Base-by-base conservation (phyloP, 371 early-diverging fungal species). In the Mortierella sp. region DNA sequence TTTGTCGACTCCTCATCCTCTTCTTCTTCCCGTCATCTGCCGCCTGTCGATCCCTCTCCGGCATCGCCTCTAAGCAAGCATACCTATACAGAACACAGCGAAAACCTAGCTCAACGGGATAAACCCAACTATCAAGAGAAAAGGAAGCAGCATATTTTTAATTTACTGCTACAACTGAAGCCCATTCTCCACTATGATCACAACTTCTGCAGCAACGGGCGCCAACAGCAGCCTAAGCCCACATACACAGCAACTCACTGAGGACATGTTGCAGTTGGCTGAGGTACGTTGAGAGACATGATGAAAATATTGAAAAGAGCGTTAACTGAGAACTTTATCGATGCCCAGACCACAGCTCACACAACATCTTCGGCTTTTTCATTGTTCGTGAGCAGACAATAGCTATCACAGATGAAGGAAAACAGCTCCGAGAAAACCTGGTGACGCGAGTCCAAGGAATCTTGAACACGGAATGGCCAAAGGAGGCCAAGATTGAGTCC, bases 391-490 rank as follows among this genome's bases (percentile, higher is more conserved):
- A 42, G 8, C 54, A 73, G 75, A 55, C 58, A 23, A 60, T 64
- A 50, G 53, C 56, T 19, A 49, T 61, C 3, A 60, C 69, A 6
- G 28, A 32, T 8, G 64, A 64, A 34, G 76, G 69, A 30, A 64
- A 17, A 34, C 69, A 64, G 37, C 65, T 60, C 28, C 59, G 76
- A 24, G 76, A 75, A 30, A 59, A 50, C 57, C 42, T 75, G 19
- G 51, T 75, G 14, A 50, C 76, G 55, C 76, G 76, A 15, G 64
- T 75, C 2, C 76, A 75, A 50, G 76, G 76, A 26, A 75, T 75
- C 53, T 42, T 75, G 57, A 61, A 75, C 46, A 69, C 69, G 23
- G 76, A 75, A 34, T 75, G 76, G 76, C 76, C 76, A 34, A 75
- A 69, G 39, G 76, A 75, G 19, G 51, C 61, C 32, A 75, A 60